phyloP scores from a whole-genome alignment of 2,329 filamentous ascomycete genomes.

The Torrubiella hemipterigena region DNA sequence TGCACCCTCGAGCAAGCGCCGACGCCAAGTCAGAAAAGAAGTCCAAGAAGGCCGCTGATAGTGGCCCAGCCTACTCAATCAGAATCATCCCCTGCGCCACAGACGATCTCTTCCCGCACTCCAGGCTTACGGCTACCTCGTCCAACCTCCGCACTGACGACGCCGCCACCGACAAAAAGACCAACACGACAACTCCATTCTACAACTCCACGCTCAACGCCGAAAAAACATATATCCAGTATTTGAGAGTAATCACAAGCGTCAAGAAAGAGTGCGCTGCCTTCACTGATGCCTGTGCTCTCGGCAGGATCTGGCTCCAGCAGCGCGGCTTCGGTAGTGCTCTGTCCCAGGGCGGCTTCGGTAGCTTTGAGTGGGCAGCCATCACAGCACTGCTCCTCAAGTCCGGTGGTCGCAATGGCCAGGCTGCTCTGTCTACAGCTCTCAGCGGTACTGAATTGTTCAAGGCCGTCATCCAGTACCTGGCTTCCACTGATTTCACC shows the following conservation, averaged over 20 bases:
- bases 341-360: slow-evolving; percentile 72
- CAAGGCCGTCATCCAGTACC: slow-evolving; percentile 83
- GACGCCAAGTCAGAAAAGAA: slow-evolving; percentile 11
- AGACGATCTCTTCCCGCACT: slow-evolving; percentile 53
- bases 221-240: slow-evolving; percentile 60
- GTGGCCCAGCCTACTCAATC: slow-evolving; percentile 42
- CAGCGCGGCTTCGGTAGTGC: slow-evolving; percentile 70
- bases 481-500: slow-evolving; percentile 60
- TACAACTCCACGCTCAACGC: slow-evolving; percentile 82
- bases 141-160: slow-evolving; percentile 55
- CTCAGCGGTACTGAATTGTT: slow-evolving; percentile 90
- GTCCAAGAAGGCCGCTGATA: slow-evolving; percentile 12
- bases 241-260: slow-evolving; percentile 64
- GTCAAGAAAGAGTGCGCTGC: slow-evolving; percentile 56
- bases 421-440: slow-evolving; percentile 61
- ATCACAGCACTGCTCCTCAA: slow-evolving; percentile 70
- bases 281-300: slow-evolving; percentile 72
- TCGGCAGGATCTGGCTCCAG: slow-evolving; percentile 80
- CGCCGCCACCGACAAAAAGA: slow-evolving; percentile 28
- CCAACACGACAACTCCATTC: slow-evolving; percentile 52
- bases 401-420: slow-evolving; percentile 60
- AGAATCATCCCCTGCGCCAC: slow-evolving; percentile 67
- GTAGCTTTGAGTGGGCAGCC: slow-evolving; percentile 83
- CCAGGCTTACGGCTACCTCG: slow-evolving; percentile 58
- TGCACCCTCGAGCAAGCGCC: slow-evolving; percentile 21